Evolutionary conservation across 1,284 basidiomycete genomes (phyloP).

Genomic region (Cutaneotrichosporon sp.): DNA sequence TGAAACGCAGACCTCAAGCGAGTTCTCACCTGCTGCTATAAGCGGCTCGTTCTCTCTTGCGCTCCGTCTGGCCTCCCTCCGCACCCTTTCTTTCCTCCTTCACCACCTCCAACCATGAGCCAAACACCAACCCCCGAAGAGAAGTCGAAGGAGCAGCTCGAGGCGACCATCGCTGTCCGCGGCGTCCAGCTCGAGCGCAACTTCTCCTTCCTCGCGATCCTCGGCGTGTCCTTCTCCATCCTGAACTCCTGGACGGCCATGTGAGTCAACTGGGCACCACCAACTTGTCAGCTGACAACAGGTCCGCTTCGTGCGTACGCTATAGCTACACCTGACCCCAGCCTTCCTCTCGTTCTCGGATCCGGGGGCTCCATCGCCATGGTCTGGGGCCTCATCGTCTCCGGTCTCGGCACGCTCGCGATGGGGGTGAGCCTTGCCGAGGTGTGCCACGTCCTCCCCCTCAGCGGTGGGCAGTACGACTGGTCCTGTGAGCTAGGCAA

Average conservation of each 20-base stretch:
- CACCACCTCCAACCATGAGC: not conserved
- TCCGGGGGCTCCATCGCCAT: slow-evolving; percentile 46
- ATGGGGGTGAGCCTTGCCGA: slow-evolving; percentile 33
- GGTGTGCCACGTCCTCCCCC: slow-evolving; percentile 21
- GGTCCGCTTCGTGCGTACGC: not conserved
- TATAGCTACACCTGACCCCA: not conserved
- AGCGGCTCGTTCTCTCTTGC: not conserved
- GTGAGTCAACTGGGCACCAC: not conserved
- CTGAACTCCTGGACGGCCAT: slow-evolving; percentile 24
- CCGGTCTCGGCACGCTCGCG: slow-evolving; percentile 34
- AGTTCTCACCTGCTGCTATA: too few species aligned
- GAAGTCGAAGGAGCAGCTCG: not conserved
- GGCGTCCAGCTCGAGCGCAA: slow-evolving; percentile 20
- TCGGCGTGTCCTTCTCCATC: slow-evolving; percentile 25
- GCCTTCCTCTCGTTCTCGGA: slow-evolving; percentile 28
- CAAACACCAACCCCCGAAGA: not conserved
- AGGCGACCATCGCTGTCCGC: not conserved
- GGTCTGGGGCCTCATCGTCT: slow-evolving; percentile 47
- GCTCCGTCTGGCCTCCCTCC: not conserved
- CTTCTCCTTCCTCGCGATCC: slow-evolving; percentile 17
- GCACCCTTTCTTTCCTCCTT: not conserved
- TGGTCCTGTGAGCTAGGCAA: slow-evolving; percentile 30
- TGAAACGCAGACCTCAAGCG: too few species aligned
- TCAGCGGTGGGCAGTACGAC: slow-evolving; percentile 48
- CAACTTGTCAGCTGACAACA: not conserved